Evolutionary conservation across 2,329 filamentous ascomycete genomes (phyloP), one percentile per base, ranked within the genome.

Genomic region (Aspergillus eucalypticola): DNA sequence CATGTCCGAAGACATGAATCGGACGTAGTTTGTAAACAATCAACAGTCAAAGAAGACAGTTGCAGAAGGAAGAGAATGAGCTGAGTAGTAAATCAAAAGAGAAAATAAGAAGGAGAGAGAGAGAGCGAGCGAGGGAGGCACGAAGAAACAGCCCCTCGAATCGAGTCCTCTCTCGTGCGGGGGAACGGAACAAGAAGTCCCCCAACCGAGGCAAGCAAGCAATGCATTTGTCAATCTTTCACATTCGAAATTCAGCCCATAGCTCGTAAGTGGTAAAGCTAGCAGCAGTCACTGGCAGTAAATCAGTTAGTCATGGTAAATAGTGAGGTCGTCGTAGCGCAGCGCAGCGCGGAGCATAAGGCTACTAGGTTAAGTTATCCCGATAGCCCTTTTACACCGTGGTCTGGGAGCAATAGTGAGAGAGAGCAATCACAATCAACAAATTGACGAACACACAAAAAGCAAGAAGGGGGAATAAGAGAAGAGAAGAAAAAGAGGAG

Each of bases 191-290:
- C 58, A 51, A 38, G 38, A 57, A 60, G 53, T 39, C 29, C 35
- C 58, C 38, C 54, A 60, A 48, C 58, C 58, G 58, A 54, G 58
- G 58, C 53, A 53, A 29, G 8, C 8, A 54, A 54, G 58, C 53
- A 53, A 29, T 10, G 27, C 10, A 29, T 29, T 29, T 29, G 39
- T 49, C 21, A 27, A n/a, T 23, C 15, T 13, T 17, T 19, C 39
- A 42, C 44, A 25, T 5, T 25, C 27, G 8, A 27, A 17, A n/a
- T 6, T 10, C 44, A 13, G 13, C 17, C 11, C 13, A 13, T 23
- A 48, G 11, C 25, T 15, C 25, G 7, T 27, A 7, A 27, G 25
- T 27, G 25, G 25, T 27, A 27, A 25, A 27, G 2, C 25, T 27
- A 27, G 25, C 25, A 27, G 23, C 7, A 48, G 21, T 7, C 5